phyloP scores from a whole-genome alignment of 306 rosid species.

The Lagenaria siceraria region DNA sequence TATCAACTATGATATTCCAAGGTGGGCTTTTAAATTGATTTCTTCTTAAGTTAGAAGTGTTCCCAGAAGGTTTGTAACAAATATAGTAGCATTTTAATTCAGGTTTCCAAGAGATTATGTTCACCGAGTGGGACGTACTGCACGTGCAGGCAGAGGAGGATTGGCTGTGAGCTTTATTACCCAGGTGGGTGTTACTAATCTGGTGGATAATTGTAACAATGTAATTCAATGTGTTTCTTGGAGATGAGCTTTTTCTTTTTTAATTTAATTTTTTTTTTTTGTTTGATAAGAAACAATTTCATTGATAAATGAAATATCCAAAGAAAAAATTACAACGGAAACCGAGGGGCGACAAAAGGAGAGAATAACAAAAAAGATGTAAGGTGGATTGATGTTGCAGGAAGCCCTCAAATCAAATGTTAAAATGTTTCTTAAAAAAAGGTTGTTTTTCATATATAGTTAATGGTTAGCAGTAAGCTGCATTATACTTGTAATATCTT shows the following conservation, averaged over 20 bases:
- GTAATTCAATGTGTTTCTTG: not conserved
- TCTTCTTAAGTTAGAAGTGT: not conserved
- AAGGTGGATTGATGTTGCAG: too few relatives aligned
- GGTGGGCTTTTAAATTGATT: slow-evolving; percentile 25
- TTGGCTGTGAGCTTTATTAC: slow-evolving; percentile 65
- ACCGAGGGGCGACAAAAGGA: too few relatives aligned
- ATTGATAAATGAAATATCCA: too few relatives aligned
- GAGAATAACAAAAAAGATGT: too few relatives aligned
- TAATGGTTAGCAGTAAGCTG: not conserved
- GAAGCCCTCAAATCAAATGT: not conserved
- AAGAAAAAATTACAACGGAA: too few relatives aligned
- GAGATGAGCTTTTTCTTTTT: not conserved
- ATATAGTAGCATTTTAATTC: slow-evolving; percentile 14
- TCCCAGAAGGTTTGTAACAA: not conserved
- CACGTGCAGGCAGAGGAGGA: slow-evolving; percentile 93
- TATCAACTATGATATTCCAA: slow-evolving; percentile 79
- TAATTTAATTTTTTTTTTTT: too few relatives aligned
- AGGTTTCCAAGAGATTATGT: slow-evolving; percentile 75
- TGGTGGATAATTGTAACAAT: not conserved
- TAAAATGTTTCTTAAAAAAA: not conserved
- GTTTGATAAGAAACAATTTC: too few relatives aligned
- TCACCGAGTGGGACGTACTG: slow-evolving; percentile 91
- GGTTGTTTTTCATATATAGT: not conserved
- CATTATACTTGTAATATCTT: not conserved
- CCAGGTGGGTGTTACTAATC: slow-evolving; percentile 25